Evolutionary conservation across 441 rosid species (phyloP).

Genomic region (Gossypium lobatum): DNA sequence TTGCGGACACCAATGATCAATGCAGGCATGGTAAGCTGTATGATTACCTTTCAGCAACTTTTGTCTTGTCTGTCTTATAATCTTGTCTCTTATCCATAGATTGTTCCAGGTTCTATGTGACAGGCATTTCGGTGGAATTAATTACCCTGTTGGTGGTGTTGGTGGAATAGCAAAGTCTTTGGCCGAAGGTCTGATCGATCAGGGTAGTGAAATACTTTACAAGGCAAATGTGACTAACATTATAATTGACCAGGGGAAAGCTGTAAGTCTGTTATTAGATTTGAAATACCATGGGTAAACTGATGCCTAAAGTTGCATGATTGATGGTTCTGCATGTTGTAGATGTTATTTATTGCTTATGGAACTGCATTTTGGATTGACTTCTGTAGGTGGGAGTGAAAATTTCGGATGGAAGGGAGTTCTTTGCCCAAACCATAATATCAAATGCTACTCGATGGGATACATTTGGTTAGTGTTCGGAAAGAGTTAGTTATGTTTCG

Average conservation of each 20-base stretch:
- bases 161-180: slow-evolving; percentile 87
- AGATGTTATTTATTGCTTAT: slow-evolving; percentile 9
- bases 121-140: slow-evolving; percentile 96
- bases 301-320: slow-evolving; percentile 7
- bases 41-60: neutral
- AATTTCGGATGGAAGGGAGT: slow-evolving; percentile 81
- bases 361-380: slow-evolving; percentile 4
- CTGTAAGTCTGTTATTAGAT: slow-evolving; percentile 45
- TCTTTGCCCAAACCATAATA: slow-evolving; percentile 72
- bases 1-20: slow-evolving; percentile 92
- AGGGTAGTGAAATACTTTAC: slow-evolving; percentile 82
- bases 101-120: slow-evolving; percentile 82
- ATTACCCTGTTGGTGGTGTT: slow-evolving; percentile 93
- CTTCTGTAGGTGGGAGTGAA: slow-evolving; percentile 71
- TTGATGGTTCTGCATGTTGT: neutral
- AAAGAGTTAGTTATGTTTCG: slow-evolving; percentile 3
- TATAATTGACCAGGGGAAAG: slow-evolving; percentile 71
- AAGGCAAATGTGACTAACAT: slow-evolving; percentile 73
- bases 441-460: slow-evolving; percentile 99
- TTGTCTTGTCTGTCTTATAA: slow-evolving; percentile 1
- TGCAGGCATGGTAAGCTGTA: slow-evolving; percentile 76
- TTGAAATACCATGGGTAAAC: neutral
- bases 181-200: slow-evolving; percentile 69
- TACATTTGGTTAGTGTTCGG: slow-evolving; percentile 72
- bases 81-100: slow-evolving; percentile 13